A percentile compares a stretch with the other conserved stretches of the same genome.
These are phyloP conservation scores for Platanthera guangdongensis DNA, from an alignment of 106 monocot species.

Conservation along the genomic window DNA sequence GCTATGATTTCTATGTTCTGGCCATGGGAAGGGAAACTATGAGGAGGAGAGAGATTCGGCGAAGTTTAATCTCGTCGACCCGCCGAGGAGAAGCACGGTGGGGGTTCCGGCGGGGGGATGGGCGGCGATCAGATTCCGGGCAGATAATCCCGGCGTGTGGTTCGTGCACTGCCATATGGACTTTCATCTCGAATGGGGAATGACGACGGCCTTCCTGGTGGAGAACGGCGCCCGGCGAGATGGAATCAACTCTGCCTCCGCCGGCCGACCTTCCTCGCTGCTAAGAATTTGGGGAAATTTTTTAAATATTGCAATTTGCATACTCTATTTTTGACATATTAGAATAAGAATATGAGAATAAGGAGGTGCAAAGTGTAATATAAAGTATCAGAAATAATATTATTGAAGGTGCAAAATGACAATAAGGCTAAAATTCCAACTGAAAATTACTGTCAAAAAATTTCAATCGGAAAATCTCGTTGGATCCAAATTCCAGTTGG, in stretches of 20 bases:
- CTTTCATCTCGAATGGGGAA: conserved; percentile 51
- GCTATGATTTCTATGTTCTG: conserved; percentile 56
- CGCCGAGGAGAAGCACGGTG: conserved; percentile 44
- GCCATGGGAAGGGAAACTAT: conserved; percentile 51
- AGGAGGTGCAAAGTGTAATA: too few relatives aligned
- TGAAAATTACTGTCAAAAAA: too few relatives aligned
- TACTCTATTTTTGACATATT: too few relatives aligned
- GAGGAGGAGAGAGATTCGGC: conserved; percentile 22
- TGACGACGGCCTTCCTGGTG: conserved; percentile 61
- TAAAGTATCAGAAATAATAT: too few relatives aligned
- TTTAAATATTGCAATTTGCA: too few relatives aligned
- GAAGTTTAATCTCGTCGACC: conserved; percentile 60
- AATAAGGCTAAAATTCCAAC: too few relatives aligned
- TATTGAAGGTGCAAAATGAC: too few relatives aligned
- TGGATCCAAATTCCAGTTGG: too few relatives aligned
- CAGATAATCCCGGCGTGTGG: conserved; percentile 67
- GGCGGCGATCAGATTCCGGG: conserved; percentile 55
- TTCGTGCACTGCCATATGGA: conserved; percentile 76
- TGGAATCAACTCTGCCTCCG: conserved; percentile 43
- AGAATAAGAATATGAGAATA: too few relatives aligned
- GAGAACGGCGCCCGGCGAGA: conserved; percentile 52
- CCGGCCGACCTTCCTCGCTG: conserved; percentile 56
- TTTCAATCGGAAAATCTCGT: too few relatives aligned
- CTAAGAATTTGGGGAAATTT: neutral
- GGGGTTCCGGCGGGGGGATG: conserved; percentile 65